These are phyloP conservation scores for Globisporangium viniferum DNA, from an alignment of 352 stramenopile genomes.

Conservation along the genomic window DNA sequence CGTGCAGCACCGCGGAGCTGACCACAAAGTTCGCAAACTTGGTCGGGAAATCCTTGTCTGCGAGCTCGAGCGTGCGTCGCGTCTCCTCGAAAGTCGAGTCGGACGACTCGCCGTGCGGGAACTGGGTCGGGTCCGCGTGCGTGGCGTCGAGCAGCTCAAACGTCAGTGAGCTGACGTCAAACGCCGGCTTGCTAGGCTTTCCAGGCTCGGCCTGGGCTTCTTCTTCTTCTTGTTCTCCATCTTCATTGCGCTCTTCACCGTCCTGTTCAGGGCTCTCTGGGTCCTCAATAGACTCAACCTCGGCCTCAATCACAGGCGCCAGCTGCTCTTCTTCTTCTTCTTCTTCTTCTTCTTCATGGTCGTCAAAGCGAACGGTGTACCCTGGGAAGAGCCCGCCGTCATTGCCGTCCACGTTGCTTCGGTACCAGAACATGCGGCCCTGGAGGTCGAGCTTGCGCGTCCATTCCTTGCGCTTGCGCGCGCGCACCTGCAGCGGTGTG, in stretches of 20 bases:
- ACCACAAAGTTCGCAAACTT: slow-evolving; percentile 81
- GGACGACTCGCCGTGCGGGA: slow-evolving; percentile 4
- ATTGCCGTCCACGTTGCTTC: slow-evolving; percentile 9
- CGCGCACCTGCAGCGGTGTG: background rate
- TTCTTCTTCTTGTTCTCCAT: background rate
- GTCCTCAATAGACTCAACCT: background rate
- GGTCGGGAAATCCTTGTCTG: slow-evolving; percentile 55
- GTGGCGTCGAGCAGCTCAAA: background rate
- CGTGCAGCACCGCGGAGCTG: slow-evolving; percentile 50
- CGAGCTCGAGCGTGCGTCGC: slow-evolving; percentile 34
- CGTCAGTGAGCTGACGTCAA: background rate
- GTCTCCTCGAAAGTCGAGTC: background rate
- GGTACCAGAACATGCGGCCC: slow-evolving; percentile 58
- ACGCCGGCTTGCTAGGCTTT: background rate
- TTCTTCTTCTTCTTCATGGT: background rate
- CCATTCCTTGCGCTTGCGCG: slow-evolving; percentile 49
- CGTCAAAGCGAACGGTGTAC: background rate
- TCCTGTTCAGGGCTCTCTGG: background rate
- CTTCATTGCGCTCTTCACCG: background rate
- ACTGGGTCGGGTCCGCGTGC: background rate
- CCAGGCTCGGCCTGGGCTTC: background rate
- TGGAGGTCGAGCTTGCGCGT: slow-evolving; percentile 49
- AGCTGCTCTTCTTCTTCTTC: background rate
- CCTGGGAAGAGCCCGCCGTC: background rate
- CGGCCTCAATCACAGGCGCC: background rate